Evolutionary conservation across 2,329 filamentous ascomycete genomes (phyloP), one percentile per base, ranked within the genome.

Genomic region (Apiospora kogelbergensis): DNA sequence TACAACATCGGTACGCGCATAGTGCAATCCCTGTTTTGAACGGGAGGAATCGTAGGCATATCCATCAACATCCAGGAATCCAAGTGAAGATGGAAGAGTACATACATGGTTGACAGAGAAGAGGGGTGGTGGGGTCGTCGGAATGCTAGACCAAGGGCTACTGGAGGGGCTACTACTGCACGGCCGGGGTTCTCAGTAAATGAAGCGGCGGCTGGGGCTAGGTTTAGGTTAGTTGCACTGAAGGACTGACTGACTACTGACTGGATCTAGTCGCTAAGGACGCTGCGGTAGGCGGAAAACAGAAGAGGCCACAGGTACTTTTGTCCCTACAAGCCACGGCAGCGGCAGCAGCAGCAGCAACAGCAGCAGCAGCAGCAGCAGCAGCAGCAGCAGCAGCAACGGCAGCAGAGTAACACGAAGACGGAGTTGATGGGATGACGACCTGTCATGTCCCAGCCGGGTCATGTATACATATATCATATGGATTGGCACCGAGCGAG

Each of bases 161-260:
- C 44, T 45, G 33, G 22, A 42, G 20, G 41, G n/a, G 41, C 63
- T 45, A 45, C 44, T 45, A 45, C 41, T 65, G 63, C 63, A 65
- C 22, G 63, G 63, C 63, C 40, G 63, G 63, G 63, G 63, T 65
- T 42, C 63, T 45, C 63, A 65, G 63, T 45, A 65, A 65, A 65
- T 65, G 63, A 65, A 65, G 63, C 63, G 63, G 63, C 63, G 63
- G 53, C 53, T 60, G 53, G 53, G 53, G 53, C 53, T 60, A 60
- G 53, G 53, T 60, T 60, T 60, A 60, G 53, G 53, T 60, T 60
- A 60, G 53, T 60, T n/a, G n/a, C n/a, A n/a, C n/a, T n/a, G n/a
- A n/a, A n/a, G 33, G 30, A 60, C 53, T 30, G 42, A 44, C n/a
- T n/a, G n/a, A n/a, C n/a, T n/a, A 20, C 17, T 44, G 53, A 60